Conservation (phyloP, 768 basidiomycete genomes). For the Auricularia sp. region DNA sequence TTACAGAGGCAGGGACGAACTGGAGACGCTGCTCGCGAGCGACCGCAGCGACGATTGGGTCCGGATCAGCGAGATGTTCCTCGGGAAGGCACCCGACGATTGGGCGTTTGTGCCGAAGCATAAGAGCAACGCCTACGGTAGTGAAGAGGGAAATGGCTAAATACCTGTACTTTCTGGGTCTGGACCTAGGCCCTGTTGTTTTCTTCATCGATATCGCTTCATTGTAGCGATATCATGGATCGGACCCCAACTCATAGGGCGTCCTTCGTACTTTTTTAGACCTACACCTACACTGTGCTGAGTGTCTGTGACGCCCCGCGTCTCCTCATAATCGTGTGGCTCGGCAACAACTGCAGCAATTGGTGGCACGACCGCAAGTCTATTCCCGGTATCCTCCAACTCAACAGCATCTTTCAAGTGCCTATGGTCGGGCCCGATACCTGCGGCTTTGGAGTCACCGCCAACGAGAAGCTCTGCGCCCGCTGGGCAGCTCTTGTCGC, state of each 20-base stretch:
- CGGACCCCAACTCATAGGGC: no score
- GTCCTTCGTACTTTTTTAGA: no score
- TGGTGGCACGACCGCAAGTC: slow-evolving; percentile 52
- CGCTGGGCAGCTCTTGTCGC: slow-evolving; percentile 72
- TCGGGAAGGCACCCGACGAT: slow-evolving; percentile 74
- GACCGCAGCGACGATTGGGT: slow-evolving; percentile 69
- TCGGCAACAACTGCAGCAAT: slow-evolving; percentile 43
- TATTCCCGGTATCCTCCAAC: slow-evolving; percentile 58
- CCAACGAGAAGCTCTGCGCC: slow-evolving; percentile 59
- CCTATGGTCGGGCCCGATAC: slow-evolving; percentile 75
- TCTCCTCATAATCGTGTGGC: slow-evolving; percentile 29
- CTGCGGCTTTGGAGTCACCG: slow-evolving; percentile 56
- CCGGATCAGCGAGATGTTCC: slow-evolving; percentile 89
- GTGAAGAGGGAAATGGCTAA: slow-evolving; percentile 53
- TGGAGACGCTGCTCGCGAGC: slow-evolving; percentile 81
- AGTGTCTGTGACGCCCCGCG: no score
- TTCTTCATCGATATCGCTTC: no score
- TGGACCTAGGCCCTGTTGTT: not conserved
- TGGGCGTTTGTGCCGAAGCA: slow-evolving; percentile 91
- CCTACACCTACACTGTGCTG: no score
- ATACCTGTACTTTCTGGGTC: not conserved
- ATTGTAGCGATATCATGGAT: no score
- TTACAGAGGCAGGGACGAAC: slow-evolving; percentile 77
- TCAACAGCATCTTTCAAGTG: slow-evolving; percentile 53
- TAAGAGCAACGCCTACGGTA: slow-evolving; percentile 70